Conservation (phyloP, 495 filamentous ascomycete genomes). For the Achaetomiella virescens region DNA sequence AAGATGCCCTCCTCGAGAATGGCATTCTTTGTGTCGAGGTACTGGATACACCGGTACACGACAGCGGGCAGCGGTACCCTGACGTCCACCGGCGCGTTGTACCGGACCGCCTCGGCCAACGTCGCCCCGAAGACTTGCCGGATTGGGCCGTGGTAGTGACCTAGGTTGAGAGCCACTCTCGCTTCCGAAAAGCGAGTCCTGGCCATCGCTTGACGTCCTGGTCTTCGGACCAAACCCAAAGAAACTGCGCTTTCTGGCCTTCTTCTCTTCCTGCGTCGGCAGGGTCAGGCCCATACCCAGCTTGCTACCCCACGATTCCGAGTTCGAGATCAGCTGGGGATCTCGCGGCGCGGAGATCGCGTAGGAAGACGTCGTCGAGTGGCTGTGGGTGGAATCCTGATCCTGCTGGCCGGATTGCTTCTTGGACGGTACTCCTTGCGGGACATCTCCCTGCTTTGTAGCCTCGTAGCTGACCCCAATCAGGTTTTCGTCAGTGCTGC, state of each 20-base stretch:
- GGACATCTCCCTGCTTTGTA: conserved; percentile 59
- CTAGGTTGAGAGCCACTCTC: conserved; percentile 25
- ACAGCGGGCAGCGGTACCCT: conserved; percentile 80
- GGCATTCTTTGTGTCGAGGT: conserved; percentile 78
- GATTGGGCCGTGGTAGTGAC: conserved; percentile 50
- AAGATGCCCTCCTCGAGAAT: conserved; percentile 91
- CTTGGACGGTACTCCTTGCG: conserved; percentile 33
- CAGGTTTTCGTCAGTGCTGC: conserved; percentile 46
- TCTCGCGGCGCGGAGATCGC: conserved; percentile 85
- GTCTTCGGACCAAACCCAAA: conserved; percentile 73
- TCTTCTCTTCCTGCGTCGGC: conserved; percentile 63
- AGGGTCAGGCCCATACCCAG: conserved; percentile 36
- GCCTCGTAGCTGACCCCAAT: conserved; percentile 82
- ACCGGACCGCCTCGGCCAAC: conserved; percentile 78
- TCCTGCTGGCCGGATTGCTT: conserved; percentile 15
- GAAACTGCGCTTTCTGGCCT: conserved; percentile 83
- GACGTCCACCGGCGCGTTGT: conserved; percentile 64
- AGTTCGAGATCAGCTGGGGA: conserved; percentile 76
- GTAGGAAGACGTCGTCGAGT: conserved; percentile 40
- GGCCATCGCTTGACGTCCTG: conserved; percentile 42
- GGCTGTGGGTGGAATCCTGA: conserved; percentile 27
- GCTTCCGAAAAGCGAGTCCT: conserved; percentile 41
- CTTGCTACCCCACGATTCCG: conserved; percentile 82
- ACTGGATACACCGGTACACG: conserved; percentile 93
- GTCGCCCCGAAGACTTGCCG: conserved; percentile 82